These are phyloP conservation scores for Hypoxylon sp. DNA, from an alignment of 2,329 filamentous ascomycete species.

Conservation along the genomic window DNA sequence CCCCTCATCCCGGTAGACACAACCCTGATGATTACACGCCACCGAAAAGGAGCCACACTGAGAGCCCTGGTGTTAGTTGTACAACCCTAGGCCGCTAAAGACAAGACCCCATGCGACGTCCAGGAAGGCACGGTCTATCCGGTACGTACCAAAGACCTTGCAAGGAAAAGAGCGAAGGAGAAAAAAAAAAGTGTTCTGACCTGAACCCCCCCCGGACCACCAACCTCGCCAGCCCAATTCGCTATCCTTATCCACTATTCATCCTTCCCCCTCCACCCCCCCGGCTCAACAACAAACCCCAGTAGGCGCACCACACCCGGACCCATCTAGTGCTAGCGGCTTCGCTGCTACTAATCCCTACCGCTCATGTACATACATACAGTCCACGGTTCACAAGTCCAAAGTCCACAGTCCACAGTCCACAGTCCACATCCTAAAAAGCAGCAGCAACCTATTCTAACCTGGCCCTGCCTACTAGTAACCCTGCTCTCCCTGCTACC, in stretches of 20 bases:
- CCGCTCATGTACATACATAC: slow-evolving; percentile 17
- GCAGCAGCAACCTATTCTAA: slow-evolving; percentile 40
- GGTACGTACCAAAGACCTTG: slow-evolving; percentile 27
- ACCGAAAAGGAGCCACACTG: slow-evolving; percentile 47
- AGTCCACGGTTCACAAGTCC: not conserved
- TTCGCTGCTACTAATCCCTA: slow-evolving; percentile 44
- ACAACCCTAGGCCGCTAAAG: slow-evolving; percentile 46
- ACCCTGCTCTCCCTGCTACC: slow-evolving; percentile 33
- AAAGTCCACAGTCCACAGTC: slow-evolving; percentile 17
- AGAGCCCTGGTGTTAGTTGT: slow-evolving; percentile 46
- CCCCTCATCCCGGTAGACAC: slow-evolving; percentile 43
- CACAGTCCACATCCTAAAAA: slow-evolving; percentile 36
- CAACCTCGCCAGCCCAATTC: slow-evolving; percentile 43
- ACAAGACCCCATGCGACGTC: slow-evolving; percentile 38
- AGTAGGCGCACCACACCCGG: slow-evolving; percentile 47
- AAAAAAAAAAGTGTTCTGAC: slow-evolving; percentile 26
- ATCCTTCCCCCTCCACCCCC: slow-evolving; percentile 45
- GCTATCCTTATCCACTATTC: slow-evolving; percentile 43
- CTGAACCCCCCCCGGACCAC: slow-evolving; percentile 30
- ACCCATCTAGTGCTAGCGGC: slow-evolving; percentile 45
- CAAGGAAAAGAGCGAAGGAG: slow-evolving; percentile 17
- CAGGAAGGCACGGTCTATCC: slow-evolving; percentile 16
- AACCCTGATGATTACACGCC: slow-evolving; percentile 45
- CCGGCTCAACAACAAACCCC: slow-evolving; percentile 47
- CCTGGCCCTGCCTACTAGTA: slow-evolving; percentile 18